Percentiles rank a stretch among this genome's conserved stretches.
These are phyloP conservation scores for Iodosphaeria phyllophila DNA, from an alignment of 2,329 filamentous ascomycete genomes.

Conservation along the genomic window DNA sequence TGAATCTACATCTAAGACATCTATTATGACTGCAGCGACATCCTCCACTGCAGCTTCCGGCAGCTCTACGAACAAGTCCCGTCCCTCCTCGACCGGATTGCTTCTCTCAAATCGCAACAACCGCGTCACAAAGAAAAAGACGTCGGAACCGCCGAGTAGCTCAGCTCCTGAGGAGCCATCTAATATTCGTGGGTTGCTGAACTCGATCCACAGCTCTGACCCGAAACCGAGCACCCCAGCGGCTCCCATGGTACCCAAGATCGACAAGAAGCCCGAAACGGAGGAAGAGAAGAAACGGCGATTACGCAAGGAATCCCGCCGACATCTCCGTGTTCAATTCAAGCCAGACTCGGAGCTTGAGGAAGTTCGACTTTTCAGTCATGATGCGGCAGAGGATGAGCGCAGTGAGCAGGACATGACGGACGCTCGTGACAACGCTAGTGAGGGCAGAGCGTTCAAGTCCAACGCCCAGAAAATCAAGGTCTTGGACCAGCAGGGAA, in stretches of 20 bases:
- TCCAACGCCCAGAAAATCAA: conserved; percentile 16
- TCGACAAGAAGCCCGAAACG: conserved; percentile 43
- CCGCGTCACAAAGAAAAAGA: too few species aligned
- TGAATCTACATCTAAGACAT: conserved; percentile 14
- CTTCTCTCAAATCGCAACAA: too few species aligned
- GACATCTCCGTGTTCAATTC: conserved; percentile 53
- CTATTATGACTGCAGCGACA: conserved; percentile 16
- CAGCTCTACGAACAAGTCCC: conserved; percentile 5
- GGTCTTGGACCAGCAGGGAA: too few species aligned
- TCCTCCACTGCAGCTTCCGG: conserved; percentile 5
- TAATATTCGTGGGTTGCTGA: conserved; percentile 34
- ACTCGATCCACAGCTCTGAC: conserved; percentile 30
- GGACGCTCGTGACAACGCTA: conserved; percentile 54
- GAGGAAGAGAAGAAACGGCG: conserved; percentile 48
- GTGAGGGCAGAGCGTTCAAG: conserved; percentile 52
- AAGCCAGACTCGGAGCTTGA: conserved; percentile 48
- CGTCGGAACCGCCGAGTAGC: conserved; percentile 13
- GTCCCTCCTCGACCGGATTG: conserved; percentile 12
- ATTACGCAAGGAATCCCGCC: conserved; percentile 52
- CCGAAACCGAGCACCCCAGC: conserved; percentile 22
- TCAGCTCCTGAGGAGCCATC: conserved; percentile 21
- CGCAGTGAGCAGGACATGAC: conserved; percentile 49
- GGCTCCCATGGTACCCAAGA: too few species aligned
- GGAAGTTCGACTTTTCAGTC: conserved; percentile 49
- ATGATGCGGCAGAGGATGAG: conserved; percentile 52